Base-by-base conservation (phyloP, 495 filamentous ascomycete species). In the Barbatosphaeria neglecta region DNA sequence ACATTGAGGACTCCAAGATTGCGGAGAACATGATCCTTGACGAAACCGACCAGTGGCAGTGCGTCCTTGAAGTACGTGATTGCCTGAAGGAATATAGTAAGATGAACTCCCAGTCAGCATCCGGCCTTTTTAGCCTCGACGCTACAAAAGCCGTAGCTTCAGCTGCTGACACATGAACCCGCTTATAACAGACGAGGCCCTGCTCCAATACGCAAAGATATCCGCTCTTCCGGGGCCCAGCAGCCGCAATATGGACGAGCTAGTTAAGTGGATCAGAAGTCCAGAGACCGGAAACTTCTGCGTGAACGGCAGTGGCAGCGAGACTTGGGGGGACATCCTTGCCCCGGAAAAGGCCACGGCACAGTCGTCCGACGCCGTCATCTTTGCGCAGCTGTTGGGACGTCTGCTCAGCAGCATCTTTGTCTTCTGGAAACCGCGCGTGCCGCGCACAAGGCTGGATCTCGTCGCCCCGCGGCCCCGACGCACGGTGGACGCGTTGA, bases 251-350 rank as follows among this genome's bases (percentile, higher is more conserved):
- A 45, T 54, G 24, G 37, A 50, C 4, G 8, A 13, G 4, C 48
- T 54, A 3, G 24, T 25, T n/a, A 39, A 35, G 15, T 54, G 51
- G 51, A 5, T 54, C 3, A 19, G 1, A 19, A 8, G 25, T 8
- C 37, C 23, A 1, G 25, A 13, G 3, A 6, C 2, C 8, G 48
- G 38, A 0, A 18, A 47, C 27, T 24, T 19, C 20, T 42, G 19
- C 7, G 22, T 54, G 22, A 20, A 23, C 22, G 48, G 51, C 13
- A 19, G 23, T n/a, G 52, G 52, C 10, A 41, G 37, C 22, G 15
- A 54, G 17, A 45, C 38, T 28, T 54, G 52, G 52, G 52, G 52
- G 4, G 23, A 37, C 24, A 16, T 47, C n/a, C n/a, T n/a, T n/a
- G n/a, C n/a, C n/a, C n/a, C n/a, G n/a, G n/a, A n/a, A n/a, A n/a